Evolutionary conservation across 805 yeast species (phyloP), one percentile per base, ranked within the genome.

Genomic region (Wickerhamiella australiensis): DNA sequence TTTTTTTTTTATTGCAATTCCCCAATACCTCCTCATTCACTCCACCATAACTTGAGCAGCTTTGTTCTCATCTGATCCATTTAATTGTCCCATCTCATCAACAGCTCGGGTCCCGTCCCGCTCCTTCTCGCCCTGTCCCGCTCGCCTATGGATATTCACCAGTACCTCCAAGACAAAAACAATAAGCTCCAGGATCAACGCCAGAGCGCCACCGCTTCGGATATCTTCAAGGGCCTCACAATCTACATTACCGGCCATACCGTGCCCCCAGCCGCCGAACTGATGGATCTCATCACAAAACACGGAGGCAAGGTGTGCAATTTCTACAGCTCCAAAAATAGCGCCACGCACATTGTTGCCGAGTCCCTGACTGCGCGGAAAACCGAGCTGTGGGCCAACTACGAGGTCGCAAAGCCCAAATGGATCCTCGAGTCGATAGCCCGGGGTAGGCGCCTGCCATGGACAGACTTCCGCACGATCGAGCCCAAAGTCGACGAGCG

Each of bases 231-330:
- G 33, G 77, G 73, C 1, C 84, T 88, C 61, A 64, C 69, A 1
- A 71, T 90, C 3, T 79, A 82, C 62, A 86, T 90, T n/a, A 88
- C 87, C 59, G 98, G 98, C 0, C 78, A 82, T 58, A 90, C 97
- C 0, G 67, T 65, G 2, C 97, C 97, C 0, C 77, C 88, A n/a
- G 74, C 86, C 13, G 66, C 75, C 38, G 81, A 77, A 52, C 66
- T 92, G 26, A 90, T 84, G 58, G 74, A 79, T 50, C 57, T 85
- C 56, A 79, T 90, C 2, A 76, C 84, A 1, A 56, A 77, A 8
- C 75, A 88, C 63, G 96, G 97, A 0, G 98, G 98, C 0, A 71
- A 67, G 47, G 85, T 83, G 53, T 60, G 81, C 20, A 82, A 81
- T 53, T 79, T 77, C 64, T 63, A 90, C 38, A 71, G 77, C 3